Evolutionary conservation across 2,329 filamentous ascomycete genomes (phyloP), one percentile per base, ranked within the genome.

Genomic region (Talaromyces sp.): DNA sequence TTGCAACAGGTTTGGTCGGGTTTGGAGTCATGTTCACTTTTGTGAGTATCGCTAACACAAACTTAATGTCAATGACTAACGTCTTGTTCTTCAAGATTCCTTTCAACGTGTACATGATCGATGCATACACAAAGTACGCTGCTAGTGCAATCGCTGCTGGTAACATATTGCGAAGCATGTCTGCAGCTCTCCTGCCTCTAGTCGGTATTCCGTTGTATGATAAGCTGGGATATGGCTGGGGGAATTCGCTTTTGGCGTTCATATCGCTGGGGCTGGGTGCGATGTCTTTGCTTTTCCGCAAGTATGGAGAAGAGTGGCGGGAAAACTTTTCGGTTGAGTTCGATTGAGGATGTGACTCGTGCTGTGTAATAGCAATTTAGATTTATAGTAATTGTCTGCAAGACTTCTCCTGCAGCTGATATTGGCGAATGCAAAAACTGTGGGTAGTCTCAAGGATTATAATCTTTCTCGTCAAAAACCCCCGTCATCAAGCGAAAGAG

Each of bases 101-200:
- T 54, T 78, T 82, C 51, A 81, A 85, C 51, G 85, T 84, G 5
- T 89, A 89, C 65, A 77, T 88, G 1, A 81, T 88, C 17, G 85
- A 88, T 59, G 74, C 77, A 0, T 82, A 78, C 62, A 78, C 78
- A 0, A 70, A 75, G 0, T 79, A 78, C 28, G 78, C 81, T 0
- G 81, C 81, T 0, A 76, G 72, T 59, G 81, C 81, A 0, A 80
- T 82, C 39, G 84, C 82, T 0, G 84, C 82, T 0, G 81, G 81
- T 11, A 82, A 83, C 0, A 80, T 86, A 3, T 74, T 86, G 30
- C 76, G 84, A 42, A 84, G 80, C 1, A 72, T 87, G 58, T 78
- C 80, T 0, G 85, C 83, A 0, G 85, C 85, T 9, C 74, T 85
- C 0, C 80, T 89, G 0, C 87, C 87, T 0, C 75, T 89, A 1